Conservation (phyloP, 495 filamentous ascomycete species). For the Xylaria longipes region DNA sequence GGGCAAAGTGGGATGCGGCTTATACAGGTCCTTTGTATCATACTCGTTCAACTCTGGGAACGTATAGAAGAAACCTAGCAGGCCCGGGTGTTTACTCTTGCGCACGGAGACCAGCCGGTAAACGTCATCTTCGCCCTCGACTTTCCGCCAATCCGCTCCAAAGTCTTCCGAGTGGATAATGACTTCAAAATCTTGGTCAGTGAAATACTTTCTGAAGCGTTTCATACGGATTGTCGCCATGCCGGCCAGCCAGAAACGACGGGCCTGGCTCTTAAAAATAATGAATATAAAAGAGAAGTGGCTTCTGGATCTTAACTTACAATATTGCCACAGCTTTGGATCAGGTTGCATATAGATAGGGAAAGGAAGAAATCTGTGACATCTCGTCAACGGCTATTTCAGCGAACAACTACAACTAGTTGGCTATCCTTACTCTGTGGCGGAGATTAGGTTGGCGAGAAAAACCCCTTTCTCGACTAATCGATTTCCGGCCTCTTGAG, state of each 20-base stretch:
- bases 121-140: constrained; percentile 48
- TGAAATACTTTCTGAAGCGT: neutral
- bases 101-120: constrained; percentile 60
- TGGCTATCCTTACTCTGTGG: constrained; percentile 46
- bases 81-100: constrained; percentile 43
- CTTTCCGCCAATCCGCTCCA: constrained; percentile 52
- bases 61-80: constrained; percentile 59
- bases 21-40: constrained; percentile 63
- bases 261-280: too few species aligned
- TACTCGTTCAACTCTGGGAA: constrained; percentile 61
- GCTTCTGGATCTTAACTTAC: too few species aligned
- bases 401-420: neutral
- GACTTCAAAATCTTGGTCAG: constrained; percentile 34
- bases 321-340: constrained; percentile 57
- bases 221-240: too few species aligned
- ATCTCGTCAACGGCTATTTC: neutral
- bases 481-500: constrained; percentile 43
- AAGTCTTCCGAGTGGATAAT: constrained; percentile 53
- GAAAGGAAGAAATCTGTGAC: constrained; percentile 49
- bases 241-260: too few species aligned
- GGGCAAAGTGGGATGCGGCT: constrained; percentile 54
- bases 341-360: constrained; percentile 44
- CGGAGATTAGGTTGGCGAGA: constrained; percentile 45
- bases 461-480: constrained; percentile 40
- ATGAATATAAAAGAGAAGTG: too few species aligned